Conservation (phyloP, 805 yeast species). For the Yarrowia sp. region DNA sequence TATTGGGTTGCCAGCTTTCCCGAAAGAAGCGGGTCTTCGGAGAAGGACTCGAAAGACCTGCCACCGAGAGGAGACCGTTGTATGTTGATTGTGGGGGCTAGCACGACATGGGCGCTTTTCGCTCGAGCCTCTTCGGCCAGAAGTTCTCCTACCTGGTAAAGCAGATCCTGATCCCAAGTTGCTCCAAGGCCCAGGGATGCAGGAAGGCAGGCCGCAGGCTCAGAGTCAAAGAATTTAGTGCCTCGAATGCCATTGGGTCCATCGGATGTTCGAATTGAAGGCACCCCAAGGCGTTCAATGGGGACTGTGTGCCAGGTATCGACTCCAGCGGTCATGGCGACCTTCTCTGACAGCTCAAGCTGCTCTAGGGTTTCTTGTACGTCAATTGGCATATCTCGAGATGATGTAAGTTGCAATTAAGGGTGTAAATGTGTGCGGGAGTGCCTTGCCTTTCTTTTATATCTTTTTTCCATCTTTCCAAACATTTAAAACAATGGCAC, state of each 20-base stretch:
- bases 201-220: not conserved
- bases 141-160: conserved; percentile 30
- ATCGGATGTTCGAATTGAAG: not conserved
- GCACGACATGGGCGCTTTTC: conserved; percentile 50
- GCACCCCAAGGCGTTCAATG: not conserved
- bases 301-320: not conserved
- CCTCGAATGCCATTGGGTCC: conserved; percentile 7
- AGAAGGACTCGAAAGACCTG: conserved; percentile 58
- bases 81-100: conserved; percentile 53
- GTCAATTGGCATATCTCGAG: not conserved
- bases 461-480: not conserved
- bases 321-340: not conserved
- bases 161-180: not conserved
- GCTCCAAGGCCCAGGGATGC: conserved; percentile 4
- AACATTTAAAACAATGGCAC: not conserved
- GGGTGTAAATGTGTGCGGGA: not conserved
- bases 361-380: not conserved
- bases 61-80: conserved; percentile 60
- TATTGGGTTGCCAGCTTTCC: conserved; percentile 49
- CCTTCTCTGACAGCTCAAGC: not conserved
- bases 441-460: not conserved
- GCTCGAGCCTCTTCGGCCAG: conserved; percentile 55
- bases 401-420: too few species aligned
- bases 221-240: not conserved
- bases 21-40: conserved; percentile 56